Base-by-base conservation (phyloP, 176 grass and related monocot genomes). In the Dendrocalamus sinicus region DNA sequence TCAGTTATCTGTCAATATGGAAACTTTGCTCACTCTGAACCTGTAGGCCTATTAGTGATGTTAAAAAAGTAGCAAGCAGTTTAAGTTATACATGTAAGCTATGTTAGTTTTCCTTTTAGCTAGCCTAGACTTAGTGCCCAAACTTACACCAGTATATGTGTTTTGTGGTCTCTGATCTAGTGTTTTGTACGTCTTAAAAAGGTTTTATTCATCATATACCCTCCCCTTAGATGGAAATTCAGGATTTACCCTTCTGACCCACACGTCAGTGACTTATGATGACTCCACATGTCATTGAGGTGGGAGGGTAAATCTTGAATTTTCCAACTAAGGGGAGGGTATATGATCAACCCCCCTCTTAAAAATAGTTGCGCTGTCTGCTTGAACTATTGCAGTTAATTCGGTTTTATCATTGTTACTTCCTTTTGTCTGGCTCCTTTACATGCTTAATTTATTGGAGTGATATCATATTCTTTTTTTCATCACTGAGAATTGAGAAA, bases 1-100 rank as follows among this genome's bases (percentile, higher is more conserved):
- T 52, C 26, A 61, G 68, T 54, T 54, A 76, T 68, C 20, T 86
- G 84, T 64, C 47, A 60, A 50, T 83, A 58, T 71, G 53, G 81
- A 58, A 66, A 53, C 54, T 81, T 85, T 67, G 81, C 77, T 88
- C 81, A 65, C 76, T 70, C 46, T 76, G 75, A 58, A 76, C 16
- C 11, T 88, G 11, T 85, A 85, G 71, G 66, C 74, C 30, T 64
- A 58, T 75, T 75, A 43, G 30, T 71, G 75, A 70, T 88, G 81
- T 2, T 54, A 70, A 67, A 72, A 30, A 53, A 59, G 35, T 91
- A 85, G 79, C 66, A 83, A 72, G 65, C 84, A 59, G 73, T 78
- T 83, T 78, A 55, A 90, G 71, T 70, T 85, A 69, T 90, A 83
- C 89, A 87, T 90, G 79, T 86, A 83, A 73, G 51, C 54, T 77